These are phyloP conservation scores for Glycine soja DNA, from an alignment of 306 rosid species.

Conservation along the genomic window DNA sequence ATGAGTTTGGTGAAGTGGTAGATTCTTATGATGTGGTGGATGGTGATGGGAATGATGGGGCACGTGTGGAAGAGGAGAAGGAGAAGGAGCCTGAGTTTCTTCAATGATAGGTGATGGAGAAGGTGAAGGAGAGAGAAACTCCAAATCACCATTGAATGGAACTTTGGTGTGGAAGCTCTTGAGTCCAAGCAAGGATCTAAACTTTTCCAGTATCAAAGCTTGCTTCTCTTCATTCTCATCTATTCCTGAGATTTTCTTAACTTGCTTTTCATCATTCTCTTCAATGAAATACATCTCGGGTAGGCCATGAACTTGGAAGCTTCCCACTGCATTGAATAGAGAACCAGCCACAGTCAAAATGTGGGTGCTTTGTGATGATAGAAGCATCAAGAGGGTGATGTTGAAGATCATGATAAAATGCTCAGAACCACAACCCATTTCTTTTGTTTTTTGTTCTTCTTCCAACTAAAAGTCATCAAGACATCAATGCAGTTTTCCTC, in stretches of 20 bases:
- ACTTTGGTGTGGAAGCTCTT: constrained; percentile 54
- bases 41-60: constrained; percentile 56
- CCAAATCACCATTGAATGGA: constrained; percentile 49
- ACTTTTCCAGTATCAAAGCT: constrained; percentile 64
- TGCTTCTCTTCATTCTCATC: constrained; percentile 68
- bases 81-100: constrained; percentile 59
- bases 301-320: constrained; percentile 50
- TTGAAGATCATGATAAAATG: constrained; percentile 51
- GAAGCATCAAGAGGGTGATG: constrained; percentile 54
- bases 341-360: constrained; percentile 42
- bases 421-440: constrained; percentile 56
- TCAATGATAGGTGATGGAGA: constrained; percentile 63
- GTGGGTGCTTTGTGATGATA: constrained; percentile 61
- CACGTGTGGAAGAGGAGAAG: constrained; percentile 49
- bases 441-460: background rate
- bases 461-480: constrained; percentile 59
- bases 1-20: constrained; percentile 39
- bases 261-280: constrained; percentile 38
- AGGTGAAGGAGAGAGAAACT: constrained; percentile 66
- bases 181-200: constrained; percentile 84
- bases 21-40: constrained; percentile 50
- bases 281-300: constrained; percentile 42
- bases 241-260: constrained; percentile 69
- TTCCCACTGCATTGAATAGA: constrained; percentile 58
- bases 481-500: constrained; percentile 57